phyloP scores from a whole-genome alignment of 192 early-diverging fungal species.

The Lunasporangiospora selenospora region DNA sequence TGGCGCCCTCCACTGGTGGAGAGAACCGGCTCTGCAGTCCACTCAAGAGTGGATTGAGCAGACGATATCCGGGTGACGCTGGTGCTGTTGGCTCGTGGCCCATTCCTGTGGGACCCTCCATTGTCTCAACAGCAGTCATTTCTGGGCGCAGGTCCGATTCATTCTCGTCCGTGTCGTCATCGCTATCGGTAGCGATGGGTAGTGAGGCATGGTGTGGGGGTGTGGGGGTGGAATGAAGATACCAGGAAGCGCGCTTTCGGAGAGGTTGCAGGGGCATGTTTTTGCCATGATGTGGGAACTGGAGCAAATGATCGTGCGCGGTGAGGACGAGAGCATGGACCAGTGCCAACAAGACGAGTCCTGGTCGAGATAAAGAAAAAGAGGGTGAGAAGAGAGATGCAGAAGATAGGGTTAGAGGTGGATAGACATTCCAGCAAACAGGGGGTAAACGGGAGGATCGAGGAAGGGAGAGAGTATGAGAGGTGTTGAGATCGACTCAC shows the following conservation, averaged over 20 bases:
- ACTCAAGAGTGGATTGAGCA: slow-evolving; percentile 8
- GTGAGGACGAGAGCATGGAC: slow-evolving; percentile 28
- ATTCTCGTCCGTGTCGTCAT: slow-evolving; percentile 40
- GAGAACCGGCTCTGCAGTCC: slow-evolving; percentile 26
- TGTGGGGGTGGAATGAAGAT: slow-evolving; percentile 15
- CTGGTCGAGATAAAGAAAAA: background rate
- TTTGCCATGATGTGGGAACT: slow-evolving; percentile 31
- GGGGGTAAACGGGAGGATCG: no score
- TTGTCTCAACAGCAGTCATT: slow-evolving; percentile 9
- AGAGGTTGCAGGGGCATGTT: slow-evolving; percentile 38
- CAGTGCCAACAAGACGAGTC: slow-evolving; percentile 24
- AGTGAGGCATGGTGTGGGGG: slow-evolving; percentile 6
- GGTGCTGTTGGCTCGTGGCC: background rate
- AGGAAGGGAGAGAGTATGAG: no score
- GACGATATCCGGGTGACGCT: slow-evolving; percentile 1
- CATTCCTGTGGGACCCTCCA: slow-evolving; percentile 1
- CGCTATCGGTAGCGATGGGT: slow-evolving; percentile 22
- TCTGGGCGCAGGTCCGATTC: slow-evolving; percentile 18
- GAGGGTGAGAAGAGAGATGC: no score
- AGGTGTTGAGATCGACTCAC: no score
- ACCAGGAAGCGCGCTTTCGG: slow-evolving; percentile 32
- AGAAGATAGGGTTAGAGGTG: no score
- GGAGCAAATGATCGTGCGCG: slow-evolving; percentile 31
- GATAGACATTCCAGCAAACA: no score
- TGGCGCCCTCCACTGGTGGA: slow-evolving; percentile 20